Conservation (phyloP, 192 early-diverging fungal genomes). For the Entomortierella parvispora region DNA sequence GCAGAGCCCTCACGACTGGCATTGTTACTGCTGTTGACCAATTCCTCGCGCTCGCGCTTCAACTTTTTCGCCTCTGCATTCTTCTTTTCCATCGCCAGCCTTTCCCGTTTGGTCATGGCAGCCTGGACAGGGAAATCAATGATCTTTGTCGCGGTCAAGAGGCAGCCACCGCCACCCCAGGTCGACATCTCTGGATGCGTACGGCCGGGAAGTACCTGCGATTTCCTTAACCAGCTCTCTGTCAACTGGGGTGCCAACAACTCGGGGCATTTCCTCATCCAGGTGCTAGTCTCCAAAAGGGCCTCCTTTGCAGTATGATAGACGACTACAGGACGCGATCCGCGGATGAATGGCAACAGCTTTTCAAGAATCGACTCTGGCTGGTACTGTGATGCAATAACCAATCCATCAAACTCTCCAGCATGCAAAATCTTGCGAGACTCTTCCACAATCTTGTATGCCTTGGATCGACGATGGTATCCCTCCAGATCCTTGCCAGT, state of each 20-base stretch:
- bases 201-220: slow-evolving; percentile 83
- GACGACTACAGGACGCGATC: slow-evolving; percentile 86
- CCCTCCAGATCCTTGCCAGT: slow-evolving; percentile 60
- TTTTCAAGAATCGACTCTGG: slow-evolving; percentile 75
- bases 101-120: slow-evolving; percentile 43
- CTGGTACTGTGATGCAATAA: slow-evolving; percentile 85
- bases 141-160: slow-evolving; percentile 72
- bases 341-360: slow-evolving; percentile 79
- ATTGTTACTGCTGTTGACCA: background rate
- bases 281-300: slow-evolving; percentile 67
- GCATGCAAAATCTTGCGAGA: slow-evolving; percentile 61
- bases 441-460: slow-evolving; percentile 58
- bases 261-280: slow-evolving; percentile 73
- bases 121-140: slow-evolving; percentile 55
- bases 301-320: slow-evolving; percentile 79
- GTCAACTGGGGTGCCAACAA: slow-evolving; percentile 87
- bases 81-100: slow-evolving; percentile 37
- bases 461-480: slow-evolving; percentile 63
- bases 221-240: slow-evolving; percentile 92
- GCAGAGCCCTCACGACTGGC: too few species aligned
- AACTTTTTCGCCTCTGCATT: slow-evolving; percentile 44
- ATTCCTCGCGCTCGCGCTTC: slow-evolving; percentile 35
- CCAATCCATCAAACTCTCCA: slow-evolving; percentile 78
- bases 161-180: slow-evolving; percentile 75
- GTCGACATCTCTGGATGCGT: slow-evolving; percentile 86